Evolutionary conservation across 2,329 filamentous ascomycete genomes (phyloP), one percentile per base, ranked within the genome.

Genomic region (Calycina herbarum): DNA sequence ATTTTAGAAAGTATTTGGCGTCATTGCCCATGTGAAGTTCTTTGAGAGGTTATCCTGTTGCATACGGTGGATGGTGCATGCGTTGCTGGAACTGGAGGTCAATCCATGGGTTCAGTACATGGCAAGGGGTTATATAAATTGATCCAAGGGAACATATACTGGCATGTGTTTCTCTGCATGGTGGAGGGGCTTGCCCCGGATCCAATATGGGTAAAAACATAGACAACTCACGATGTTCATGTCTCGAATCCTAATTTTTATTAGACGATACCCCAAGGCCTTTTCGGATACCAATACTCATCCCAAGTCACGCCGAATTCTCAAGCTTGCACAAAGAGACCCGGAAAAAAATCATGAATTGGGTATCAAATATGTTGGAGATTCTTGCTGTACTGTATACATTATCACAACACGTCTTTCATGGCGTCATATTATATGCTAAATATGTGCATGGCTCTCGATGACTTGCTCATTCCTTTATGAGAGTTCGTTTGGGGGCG

Each of bases 331-430:
- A 3, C 1, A 7, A 51, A 51, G 35, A 51, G 45, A 51, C 4
- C n/a, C 20, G 20, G 10, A 51, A 20, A 11, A 51, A 51, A 24
- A 42, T 15, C 31, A 60, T 60, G 8, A 48, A 24, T 27, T 17
- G n/a, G 24, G 59, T 51, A 51, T 51, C 45, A 51, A 51, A 51
- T 51, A 51, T 24, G 20, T 20, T 51, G 45, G 45, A 51, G 45
- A 38, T 51, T 51, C 24, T 24, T 27, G 45, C 45, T 24, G 45
- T 51, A 51, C 20, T 24, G 56, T 31, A 15, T 59, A 59, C 57
- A 59, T 59, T 59, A 59, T 59, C 57, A 40, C 42, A 20, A 59
- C 57, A 42, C 29, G 20, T 59, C 57, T 31, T 59, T 59, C 33
- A 59, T 59, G 7, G 17, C 45, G n/a, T 24, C 45, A 24, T 51